Evolutionary conservation across 1,139 yeast species (phyloP), one percentile per base, ranked within the genome.

Genomic region (Suhomyces bribrorum): DNA sequence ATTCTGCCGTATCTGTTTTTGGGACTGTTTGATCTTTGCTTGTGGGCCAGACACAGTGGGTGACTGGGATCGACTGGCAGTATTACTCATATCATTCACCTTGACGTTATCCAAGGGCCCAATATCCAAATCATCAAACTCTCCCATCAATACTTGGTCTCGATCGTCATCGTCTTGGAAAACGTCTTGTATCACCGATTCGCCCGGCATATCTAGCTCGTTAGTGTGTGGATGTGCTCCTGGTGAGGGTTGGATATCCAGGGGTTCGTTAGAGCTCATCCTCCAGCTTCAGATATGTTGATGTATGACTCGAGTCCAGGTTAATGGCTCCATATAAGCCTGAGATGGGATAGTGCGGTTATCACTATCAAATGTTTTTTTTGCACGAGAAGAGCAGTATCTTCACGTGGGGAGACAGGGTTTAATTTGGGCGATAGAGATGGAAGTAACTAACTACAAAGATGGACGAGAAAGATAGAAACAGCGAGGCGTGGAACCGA

Each of bases 21-120:
- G 37, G 18, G 14, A 17, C 13, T 31, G 15, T 14, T 20, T 18
- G 16, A 20, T 17, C 24, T 27, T 32, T 23, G 27, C 29, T 14
- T 29, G 24, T 5, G 20, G 24, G 22, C 16, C n/a, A 8, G 38
- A 26, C 3, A 37, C 27, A 3, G 36, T 37, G 7, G 56, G 57
- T 6, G 56, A 50, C 26, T 46, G 51, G 4, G 57, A 46, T 20
- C 49, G 47, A 28, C 56, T 50, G 6, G 45, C 49, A 5, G 57
- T 48, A 29, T 39, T 48, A 31, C 49, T 45, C 7, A 24, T 14
- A 7, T 43, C 45, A 17, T 46, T 43, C 17, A 36, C 27, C 22
- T 39, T 38, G 25, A 42, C 22, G 27, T 38, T 43, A 29, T 46
- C 52, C 18, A 50, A 37, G 5, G 52, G 50, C 7, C 46, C 53